phyloP scores from a whole-genome alignment of 108 stramenopile genomes.

The Nannochloropsis salina region DNA sequence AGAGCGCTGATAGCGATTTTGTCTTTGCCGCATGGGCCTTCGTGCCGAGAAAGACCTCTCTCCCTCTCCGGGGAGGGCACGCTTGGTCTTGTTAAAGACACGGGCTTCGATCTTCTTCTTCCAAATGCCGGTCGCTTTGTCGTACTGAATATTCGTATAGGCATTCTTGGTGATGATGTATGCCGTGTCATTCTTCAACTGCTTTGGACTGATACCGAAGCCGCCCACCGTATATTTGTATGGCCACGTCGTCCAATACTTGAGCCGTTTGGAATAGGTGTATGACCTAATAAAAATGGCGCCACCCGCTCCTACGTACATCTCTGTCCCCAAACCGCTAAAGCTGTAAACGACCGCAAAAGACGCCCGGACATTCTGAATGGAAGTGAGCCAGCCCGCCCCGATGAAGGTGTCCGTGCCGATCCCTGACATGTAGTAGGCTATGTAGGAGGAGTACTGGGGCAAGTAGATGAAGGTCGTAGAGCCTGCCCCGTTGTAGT shows the following conservation, averaged over 20 bases:
- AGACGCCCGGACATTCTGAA: not conserved
- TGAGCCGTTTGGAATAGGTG: conserved; percentile 7
- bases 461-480: not conserved
- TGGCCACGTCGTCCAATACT: not conserved
- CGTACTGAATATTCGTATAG: conserved; percentile 17
- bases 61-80: not conserved
- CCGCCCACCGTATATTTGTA: not conserved
- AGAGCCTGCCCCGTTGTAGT: not conserved
- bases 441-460: not conserved
- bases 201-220: not conserved
- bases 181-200: not conserved
- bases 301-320: conserved; percentile 16
- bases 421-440: not conserved
- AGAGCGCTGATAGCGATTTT: conserved; percentile 20
- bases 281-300: conserved; percentile 4
- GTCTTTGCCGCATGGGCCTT: not conserved
- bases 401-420: not conserved
- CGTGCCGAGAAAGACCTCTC: not conserved
- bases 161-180: conserved; percentile 6
- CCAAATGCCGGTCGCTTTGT: not conserved
- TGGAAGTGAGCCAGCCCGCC: conserved; percentile 16
- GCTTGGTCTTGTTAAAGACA: conserved; percentile 9
- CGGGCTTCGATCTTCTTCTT: not conserved
- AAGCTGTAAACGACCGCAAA: not conserved
- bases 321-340: not conserved